Base-by-base conservation (phyloP, 2,329 filamentous ascomycete species). In the Ceratocystis lukuohia region DNA sequence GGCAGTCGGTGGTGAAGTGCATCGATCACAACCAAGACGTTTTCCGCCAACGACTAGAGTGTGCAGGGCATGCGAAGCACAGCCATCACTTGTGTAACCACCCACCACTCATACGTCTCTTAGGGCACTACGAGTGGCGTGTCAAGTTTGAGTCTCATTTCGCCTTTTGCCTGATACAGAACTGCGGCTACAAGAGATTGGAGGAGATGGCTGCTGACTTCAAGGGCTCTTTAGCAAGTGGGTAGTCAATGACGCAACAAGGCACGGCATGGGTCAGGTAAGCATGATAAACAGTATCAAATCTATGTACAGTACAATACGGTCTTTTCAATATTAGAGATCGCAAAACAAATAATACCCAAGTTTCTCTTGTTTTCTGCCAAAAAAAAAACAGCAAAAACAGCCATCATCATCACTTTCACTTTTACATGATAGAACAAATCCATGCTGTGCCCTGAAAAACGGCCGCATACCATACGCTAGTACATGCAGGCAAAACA, bases 1-100 rank as follows among this genome's bases (percentile, higher is more conserved):
- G 53, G 53, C 53, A 59, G 1, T 59, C 53, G 5, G 53, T 59
- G 25, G 53, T 20, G 15, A 59, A 37, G 12, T 59, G 53, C 53
- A 30, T 59, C 53, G 33, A 59, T n/a, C 53, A 59, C 53, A 59
- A 59, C 28, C 53, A 59, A n/a, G 28, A 17, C 6, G 53, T 59
- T 2, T 59, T 59, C 8, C 53, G 53, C n/a, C 25, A 59, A 10
- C 28, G 33, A n/a, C 28, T 59, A 25, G 53, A 59, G 22, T 59
- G 53, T 17, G 15, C 53, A 1, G 53, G 53, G 3, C 53, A 59
- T 17, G 25, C 53, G 1, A 25, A 59, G 28, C 28, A 37, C 33
- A 12, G 28, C 22, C 53, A 59, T 17, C 8, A 1, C 2, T 6
- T 37, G 53, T 59, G 53, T 37, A 59, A 20, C 53, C 53, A 59